Conservation (phyloP, 1,284 basidiomycete species). For the Pseudozyma tsukubaensis region DNA sequence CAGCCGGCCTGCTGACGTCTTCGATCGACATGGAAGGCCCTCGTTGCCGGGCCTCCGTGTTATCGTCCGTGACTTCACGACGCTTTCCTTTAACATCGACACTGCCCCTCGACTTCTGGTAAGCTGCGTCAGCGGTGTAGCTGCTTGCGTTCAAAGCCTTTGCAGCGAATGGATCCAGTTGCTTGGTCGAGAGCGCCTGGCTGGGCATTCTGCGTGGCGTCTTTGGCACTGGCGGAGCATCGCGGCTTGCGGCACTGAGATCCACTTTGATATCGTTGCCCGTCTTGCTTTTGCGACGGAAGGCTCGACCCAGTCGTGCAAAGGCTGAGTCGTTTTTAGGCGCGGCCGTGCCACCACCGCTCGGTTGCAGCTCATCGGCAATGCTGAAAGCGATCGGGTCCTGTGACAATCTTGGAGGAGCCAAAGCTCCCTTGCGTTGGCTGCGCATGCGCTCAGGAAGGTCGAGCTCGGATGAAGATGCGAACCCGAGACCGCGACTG, state of each 20-base stretch:
- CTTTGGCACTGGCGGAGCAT: conserved; percentile 25
- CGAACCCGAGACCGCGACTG: conserved; percentile 28
- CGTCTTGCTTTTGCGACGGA: conserved; percentile 49
- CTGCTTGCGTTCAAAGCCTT: conserved; percentile 37
- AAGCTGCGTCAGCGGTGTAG: conserved; percentile 5
- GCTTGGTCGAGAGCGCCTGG: conserved; percentile 11
- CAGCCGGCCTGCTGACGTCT: neutral
- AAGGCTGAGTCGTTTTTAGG: conserved; percentile 38
- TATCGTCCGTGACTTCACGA: neutral
- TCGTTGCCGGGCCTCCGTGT: neutral
- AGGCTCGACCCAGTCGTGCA: conserved; percentile 40
- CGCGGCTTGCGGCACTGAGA: conserved; percentile 6
- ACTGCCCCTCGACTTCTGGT: conserved; percentile 6
- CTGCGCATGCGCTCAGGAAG: conserved; percentile 42
- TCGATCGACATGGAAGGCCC: neutral
- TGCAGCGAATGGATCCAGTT: conserved; percentile 23
- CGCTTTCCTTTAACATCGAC: conserved; percentile 14
- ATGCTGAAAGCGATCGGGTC: conserved; percentile 44
- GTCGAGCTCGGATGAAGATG: conserved; percentile 39
- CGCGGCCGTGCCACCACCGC: neutral
- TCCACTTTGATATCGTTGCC: conserved; percentile 34
- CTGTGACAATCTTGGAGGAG: conserved; percentile 38
- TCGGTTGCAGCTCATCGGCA: conserved; percentile 30
- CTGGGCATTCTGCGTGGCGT: conserved; percentile 19
- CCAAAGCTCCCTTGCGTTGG: conserved; percentile 37